Conservation (phyloP, 306 rosid genomes). For the Casuarina equisetifolia region DNA sequence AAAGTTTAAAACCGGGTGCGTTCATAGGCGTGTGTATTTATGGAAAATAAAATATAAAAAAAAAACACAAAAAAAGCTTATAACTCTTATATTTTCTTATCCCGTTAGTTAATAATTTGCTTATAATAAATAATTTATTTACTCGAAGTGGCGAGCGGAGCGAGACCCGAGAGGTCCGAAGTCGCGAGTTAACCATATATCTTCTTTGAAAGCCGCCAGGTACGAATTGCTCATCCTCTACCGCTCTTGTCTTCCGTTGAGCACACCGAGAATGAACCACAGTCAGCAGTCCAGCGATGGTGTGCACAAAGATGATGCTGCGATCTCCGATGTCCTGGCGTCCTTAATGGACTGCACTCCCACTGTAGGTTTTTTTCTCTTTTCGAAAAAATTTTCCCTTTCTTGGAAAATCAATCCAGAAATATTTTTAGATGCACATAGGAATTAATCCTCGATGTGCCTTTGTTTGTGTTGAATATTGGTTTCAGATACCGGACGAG, state of each 20-base stretch:
- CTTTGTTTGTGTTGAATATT: background rate
- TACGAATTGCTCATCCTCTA: background rate
- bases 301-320: constrained; percentile 74
- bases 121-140: too few relatives aligned
- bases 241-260: background rate
- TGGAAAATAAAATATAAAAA: too few relatives aligned
- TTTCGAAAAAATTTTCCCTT: background rate
- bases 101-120: too few relatives aligned
- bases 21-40: too few relatives aligned
- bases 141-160: too few relatives aligned
- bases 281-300: constrained; percentile 70
- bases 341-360: constrained; percentile 82
- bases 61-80: too few relatives aligned
- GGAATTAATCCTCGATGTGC: background rate
- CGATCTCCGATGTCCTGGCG: constrained; percentile 75
- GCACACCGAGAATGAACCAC: constrained; percentile 25
- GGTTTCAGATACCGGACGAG: constrained; percentile 81
- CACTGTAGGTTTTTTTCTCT: constrained; percentile 43
- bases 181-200: too few relatives aligned
- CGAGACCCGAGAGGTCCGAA: too few relatives aligned
- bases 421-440: background rate
- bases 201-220: too few relatives aligned
- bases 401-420: background rate
- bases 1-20: too few relatives aligned
- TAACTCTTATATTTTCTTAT: too few relatives aligned